Conservation (phyloP, 306 rosid species). For the Cucumis cinereus region DNA sequence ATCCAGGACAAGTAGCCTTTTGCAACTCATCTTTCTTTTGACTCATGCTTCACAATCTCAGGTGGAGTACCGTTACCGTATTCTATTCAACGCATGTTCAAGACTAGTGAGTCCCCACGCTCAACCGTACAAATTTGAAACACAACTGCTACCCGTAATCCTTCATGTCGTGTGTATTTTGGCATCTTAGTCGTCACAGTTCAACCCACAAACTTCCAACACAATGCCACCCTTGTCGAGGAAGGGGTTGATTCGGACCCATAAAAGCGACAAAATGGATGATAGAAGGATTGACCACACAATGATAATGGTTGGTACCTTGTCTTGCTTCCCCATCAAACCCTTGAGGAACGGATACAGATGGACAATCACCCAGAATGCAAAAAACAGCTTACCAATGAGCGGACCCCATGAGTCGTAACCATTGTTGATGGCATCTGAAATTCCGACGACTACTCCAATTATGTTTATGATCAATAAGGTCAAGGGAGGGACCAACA, state of each 20-base stretch:
- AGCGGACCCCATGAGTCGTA: conserved; percentile 94
- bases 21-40: conserved; percentile 3
- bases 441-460: conserved; percentile 67
- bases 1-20: conserved; percentile 9
- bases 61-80: neutral
- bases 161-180: conserved; percentile 3
- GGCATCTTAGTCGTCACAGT: conserved; percentile 37
- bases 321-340: conserved; percentile 73
- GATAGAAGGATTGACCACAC: conserved; percentile 87
- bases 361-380: conserved; percentile 90
- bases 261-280: conserved; percentile 61
- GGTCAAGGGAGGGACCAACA: conserved; percentile 72
- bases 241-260: conserved; percentile 91
- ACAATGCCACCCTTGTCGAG: conserved; percentile 44
- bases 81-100: neutral
- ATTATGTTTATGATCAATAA: conserved; percentile 66
- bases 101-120: neutral
- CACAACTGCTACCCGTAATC: conserved; percentile 11
- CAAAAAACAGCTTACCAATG: conserved; percentile 66
- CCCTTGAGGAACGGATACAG: conserved; percentile 96
- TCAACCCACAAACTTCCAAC: conserved; percentile 71
- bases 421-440: conserved; percentile 93
- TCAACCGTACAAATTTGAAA: neutral
- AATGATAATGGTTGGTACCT: conserved; percentile 69
- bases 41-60: neutral